Conservation (phyloP, 2,329 filamentous ascomycete species). For the Talaromyces funiculosus region DNA sequence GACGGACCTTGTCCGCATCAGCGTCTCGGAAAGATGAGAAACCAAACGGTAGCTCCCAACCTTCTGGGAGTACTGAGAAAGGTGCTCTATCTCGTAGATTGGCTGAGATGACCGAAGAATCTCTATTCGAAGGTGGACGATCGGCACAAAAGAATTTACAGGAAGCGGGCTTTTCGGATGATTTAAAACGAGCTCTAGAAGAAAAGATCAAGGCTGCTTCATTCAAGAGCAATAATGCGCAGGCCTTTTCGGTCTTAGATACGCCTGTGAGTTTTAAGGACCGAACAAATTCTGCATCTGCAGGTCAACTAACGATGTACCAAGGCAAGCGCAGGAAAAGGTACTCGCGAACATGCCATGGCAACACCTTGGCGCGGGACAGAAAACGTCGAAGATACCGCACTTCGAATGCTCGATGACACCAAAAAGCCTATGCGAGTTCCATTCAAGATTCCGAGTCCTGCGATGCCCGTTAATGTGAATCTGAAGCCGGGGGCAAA, state of each 20-base stretch:
- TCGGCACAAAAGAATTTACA: constrained; percentile 53
- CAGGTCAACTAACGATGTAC: not conserved
- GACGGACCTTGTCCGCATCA: constrained; percentile 17
- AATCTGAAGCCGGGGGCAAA: constrained; percentile 44
- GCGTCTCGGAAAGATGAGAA: constrained; percentile 21
- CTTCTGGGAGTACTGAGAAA: constrained; percentile 32
- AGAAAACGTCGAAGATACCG: constrained; percentile 68
- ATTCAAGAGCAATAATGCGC: constrained; percentile 50
- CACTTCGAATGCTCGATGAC: constrained; percentile 72
- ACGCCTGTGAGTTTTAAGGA: constrained; percentile 42
- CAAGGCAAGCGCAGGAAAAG: constrained; percentile 56
- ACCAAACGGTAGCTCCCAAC: constrained; percentile 16
- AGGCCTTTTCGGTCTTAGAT: constrained; percentile 49
- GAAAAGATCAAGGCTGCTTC: constrained; percentile 53
- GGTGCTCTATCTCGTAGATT: constrained; percentile 56
- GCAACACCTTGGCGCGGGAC: constrained; percentile 71
- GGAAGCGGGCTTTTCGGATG: constrained; percentile 58
- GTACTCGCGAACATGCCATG: constrained; percentile 62
- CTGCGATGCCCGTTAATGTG: constrained; percentile 37
- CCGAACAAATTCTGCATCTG: not conserved
- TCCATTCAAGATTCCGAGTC: constrained; percentile 36
- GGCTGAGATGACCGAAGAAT: constrained; percentile 56
- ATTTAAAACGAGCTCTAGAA: constrained; percentile 53
- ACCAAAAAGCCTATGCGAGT: constrained; percentile 52
- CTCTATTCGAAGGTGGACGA: constrained; percentile 50